Evolutionary conservation across 2,329 filamentous ascomycete genomes (phyloP), one percentile per base, ranked within the genome.

Genomic region (Bertia moriformis): DNA sequence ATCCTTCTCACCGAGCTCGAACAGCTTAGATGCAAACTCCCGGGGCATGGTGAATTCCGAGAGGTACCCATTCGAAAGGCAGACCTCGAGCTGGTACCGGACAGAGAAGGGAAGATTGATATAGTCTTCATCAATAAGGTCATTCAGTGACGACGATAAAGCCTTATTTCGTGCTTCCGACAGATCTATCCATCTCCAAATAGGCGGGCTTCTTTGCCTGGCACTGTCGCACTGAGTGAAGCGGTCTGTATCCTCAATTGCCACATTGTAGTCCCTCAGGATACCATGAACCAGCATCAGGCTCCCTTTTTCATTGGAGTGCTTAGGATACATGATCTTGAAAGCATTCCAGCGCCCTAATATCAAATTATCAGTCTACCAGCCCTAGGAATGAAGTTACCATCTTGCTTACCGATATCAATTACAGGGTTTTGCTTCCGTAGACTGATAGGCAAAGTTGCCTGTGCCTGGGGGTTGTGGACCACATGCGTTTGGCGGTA

Each of bases 21-120:
- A 54, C 3, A 96, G 65, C 32, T 60, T 67, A 19, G 65, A 53
- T 2, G 93, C 59, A 46, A 96, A 96, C 2, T 73, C 66, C 1
- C 58, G 53, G 1, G 64, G 69, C 35, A 96, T 69, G 37, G 71
- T 82, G 51, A 85, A 73, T 54, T 95, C 89, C 39, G 79, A 80
- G 12, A 98, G 60, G 18, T 76, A 66, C 0, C 78, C 77, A 19
- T 81, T 73, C 0, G 88, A 93, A n/a, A 96, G 68, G 52, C 89
- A 96, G 0, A 86, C 88, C 55, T 98, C 89, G 0, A 98, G 70
- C 53, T 94, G 87, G 51, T 96, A 98, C 14, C 85, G 73, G 1
- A 94, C 73, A 1, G 75, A 61, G 44, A 87, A 95, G 0, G 73
- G 61, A 3, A 89, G 63, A 40, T 58, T 46, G 19, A 55, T 43